phyloP scores from a whole-genome alignment of 2,329 filamentous ascomycete species.

The Fusarium acutatum region DNA sequence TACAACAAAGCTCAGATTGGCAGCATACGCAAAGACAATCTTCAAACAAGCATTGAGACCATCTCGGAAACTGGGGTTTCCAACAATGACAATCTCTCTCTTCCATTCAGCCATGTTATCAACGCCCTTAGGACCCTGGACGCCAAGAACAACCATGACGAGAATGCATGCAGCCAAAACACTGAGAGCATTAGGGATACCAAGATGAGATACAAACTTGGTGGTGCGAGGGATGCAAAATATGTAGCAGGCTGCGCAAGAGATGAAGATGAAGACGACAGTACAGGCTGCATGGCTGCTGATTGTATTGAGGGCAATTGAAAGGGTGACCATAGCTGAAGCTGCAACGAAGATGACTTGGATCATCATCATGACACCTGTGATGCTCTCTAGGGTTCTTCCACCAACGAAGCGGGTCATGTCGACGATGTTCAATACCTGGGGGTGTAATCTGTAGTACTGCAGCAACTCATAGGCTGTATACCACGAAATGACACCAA shows the following conservation, averaged over 20 bases:
- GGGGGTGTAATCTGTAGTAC: constrained; percentile 72
- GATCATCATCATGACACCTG: constrained; percentile 32
- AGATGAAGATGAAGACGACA: constrained; percentile 25
- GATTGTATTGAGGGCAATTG: constrained; percentile 33
- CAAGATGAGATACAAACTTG: constrained; percentile 23
- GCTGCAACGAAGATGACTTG: constrained; percentile 32
- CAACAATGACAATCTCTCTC: constrained; percentile 31
- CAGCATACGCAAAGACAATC: constrained; percentile 40
- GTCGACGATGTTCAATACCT: constrained; percentile 74
- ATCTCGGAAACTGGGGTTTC: constrained; percentile 31
- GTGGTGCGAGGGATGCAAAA: constrained; percentile 24
- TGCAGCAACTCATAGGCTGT: constrained; percentile 59
- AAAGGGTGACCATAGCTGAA: constrained; percentile 27
- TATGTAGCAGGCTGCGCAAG: constrained; percentile 9
- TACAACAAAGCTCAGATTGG: constrained; percentile 38
- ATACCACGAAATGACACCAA: constrained; percentile 70
- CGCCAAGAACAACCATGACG: constrained; percentile 32
- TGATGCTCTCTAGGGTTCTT: constrained; percentile 7
- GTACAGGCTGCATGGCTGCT: constrained; percentile 22
- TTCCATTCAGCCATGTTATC: constrained; percentile 25
- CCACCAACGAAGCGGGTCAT: constrained; percentile 63
- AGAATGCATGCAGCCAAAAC: constrained; percentile 22
- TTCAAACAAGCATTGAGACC: constrained; percentile 37
- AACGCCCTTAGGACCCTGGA: constrained; percentile 2
- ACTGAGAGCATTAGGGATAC: constrained; percentile 28